phyloP scores from a whole-genome alignment of 257 asterid genomes.

The Fraxinus anomala region DNA sequence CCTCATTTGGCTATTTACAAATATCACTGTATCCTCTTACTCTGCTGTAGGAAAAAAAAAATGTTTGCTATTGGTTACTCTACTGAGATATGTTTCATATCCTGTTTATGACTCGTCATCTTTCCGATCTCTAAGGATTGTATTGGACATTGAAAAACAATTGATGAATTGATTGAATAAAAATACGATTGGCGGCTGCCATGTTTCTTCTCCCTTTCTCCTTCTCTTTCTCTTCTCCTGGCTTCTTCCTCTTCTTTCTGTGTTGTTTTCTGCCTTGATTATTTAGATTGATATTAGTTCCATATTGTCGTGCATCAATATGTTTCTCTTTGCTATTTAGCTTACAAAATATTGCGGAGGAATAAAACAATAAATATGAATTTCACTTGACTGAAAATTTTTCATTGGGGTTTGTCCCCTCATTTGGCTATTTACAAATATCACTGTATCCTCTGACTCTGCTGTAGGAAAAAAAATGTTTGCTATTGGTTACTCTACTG shows the following conservation, averaged over 20 bases:
- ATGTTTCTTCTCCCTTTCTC: too few relatives aligned
- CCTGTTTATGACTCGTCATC: too few relatives aligned
- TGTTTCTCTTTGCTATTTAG: not conserved
- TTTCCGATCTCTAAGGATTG: too few relatives aligned
- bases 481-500: not conserved
- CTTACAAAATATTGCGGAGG: not conserved
- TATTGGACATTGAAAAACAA: too few relatives aligned
- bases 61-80: not conserved
- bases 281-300: too few relatives aligned
- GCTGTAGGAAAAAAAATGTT: not conserved
- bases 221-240: too few relatives aligned
- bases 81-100: not conserved
- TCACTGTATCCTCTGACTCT: slow-evolving; percentile 18
- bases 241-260: too few relatives aligned
- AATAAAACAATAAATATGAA: slow-evolving; percentile 11
- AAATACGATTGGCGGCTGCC: too few relatives aligned
- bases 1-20: slow-evolving; percentile 26
- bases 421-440: slow-evolving; percentile 14
- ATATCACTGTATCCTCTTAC: slow-evolving; percentile 19
- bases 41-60: not conserved
- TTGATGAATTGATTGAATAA: too few relatives aligned
- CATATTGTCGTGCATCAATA: too few relatives aligned
- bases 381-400: not conserved
- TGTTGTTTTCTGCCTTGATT: too few relatives aligned
- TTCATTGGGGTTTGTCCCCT: slow-evolving; percentile 34